Conservation (phyloP, 495 filamentous ascomycete genomes). For the Acidiella bohemica region DNA sequence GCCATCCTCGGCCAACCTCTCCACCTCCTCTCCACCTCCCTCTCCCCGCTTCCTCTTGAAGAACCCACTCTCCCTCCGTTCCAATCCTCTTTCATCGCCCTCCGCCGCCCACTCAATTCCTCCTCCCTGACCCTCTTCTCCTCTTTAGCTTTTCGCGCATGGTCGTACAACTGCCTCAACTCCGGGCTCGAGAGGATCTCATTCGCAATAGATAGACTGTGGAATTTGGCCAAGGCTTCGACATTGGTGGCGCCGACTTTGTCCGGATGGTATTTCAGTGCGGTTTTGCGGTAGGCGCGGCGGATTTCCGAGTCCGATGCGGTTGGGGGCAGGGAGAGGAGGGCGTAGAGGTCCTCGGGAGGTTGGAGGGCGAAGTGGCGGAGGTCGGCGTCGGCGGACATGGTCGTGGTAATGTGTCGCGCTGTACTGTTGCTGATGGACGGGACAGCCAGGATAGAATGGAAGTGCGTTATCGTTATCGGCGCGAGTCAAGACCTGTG, state of each 20-base stretch:
- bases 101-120: slow-evolving; percentile 49
- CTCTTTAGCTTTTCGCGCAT: slow-evolving; percentile 47
- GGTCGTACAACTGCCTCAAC: slow-evolving; percentile 53
- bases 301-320: slow-evolving; percentile 62
- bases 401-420: no score
- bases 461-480: no score
- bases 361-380: slow-evolving; percentile 4
- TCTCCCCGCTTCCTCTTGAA: slow-evolving; percentile 35
- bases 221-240: slow-evolving; percentile 55
- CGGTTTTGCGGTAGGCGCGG: slow-evolving; percentile 74
- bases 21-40: slow-evolving; percentile 46
- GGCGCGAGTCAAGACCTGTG: no score
- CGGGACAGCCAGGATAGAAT: no score
- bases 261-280: slow-evolving; percentile 85
- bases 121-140: slow-evolving; percentile 51
- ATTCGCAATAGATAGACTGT: slow-evolving; percentile 57
- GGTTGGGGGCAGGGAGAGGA: slow-evolving; percentile 54
- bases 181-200: slow-evolving; percentile 55
- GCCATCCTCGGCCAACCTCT: slow-evolving; percentile 51
- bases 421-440: no score
- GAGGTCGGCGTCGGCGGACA: slow-evolving; percentile 13
- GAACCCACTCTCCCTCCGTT: slow-evolving; percentile 45
- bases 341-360: slow-evolving; percentile 59
- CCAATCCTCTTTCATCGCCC: slow-evolving; percentile 67
- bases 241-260: slow-evolving; percentile 45